These are phyloP conservation scores for Fomitopsis schrenkii DNA, from an alignment of 1,284 basidiomycete species.

Conservation along the genomic window DNA sequence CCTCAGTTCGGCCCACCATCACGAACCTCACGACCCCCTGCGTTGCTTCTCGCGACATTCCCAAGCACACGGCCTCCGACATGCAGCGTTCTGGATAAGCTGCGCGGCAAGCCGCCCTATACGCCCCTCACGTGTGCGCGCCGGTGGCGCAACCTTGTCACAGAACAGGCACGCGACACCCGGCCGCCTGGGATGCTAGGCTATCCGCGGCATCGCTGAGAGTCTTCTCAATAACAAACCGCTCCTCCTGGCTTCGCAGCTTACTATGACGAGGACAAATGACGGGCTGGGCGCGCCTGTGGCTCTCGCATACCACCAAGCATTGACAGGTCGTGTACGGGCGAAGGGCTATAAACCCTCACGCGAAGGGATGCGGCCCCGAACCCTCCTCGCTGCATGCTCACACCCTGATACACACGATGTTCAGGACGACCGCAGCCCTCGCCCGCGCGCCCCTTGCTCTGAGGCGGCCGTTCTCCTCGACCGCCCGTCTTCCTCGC, in stretches of 20 bases:
- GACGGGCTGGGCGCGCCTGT: neutral
- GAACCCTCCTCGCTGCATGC: neutral
- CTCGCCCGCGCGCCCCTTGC: conserved; percentile 15
- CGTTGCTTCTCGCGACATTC: neutral
- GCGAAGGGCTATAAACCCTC: neutral
- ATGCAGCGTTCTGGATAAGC: neutral
- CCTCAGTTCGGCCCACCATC: neutral
- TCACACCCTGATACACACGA: conserved; percentile 3
- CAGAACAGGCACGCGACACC: neutral
- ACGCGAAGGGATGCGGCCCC: neutral
- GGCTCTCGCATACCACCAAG: neutral
- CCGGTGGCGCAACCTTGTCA: neutral
- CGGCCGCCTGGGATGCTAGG: neutral
- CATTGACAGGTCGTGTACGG: neutral
- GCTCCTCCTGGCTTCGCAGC: neutral
- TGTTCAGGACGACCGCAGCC: conserved; percentile 12
- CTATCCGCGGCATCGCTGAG: neutral
- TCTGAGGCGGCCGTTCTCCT: conserved; percentile 11
- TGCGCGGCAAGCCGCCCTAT: neutral
- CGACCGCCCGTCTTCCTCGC: neutral
- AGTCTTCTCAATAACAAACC: neutral
- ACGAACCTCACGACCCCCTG: neutral
- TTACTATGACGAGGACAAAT: neutral
- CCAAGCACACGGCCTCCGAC: neutral
- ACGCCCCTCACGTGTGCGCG: neutral